Percentiles rank a stretch among this genome's conserved stretches.
These are phyloP conservation scores for Sparassis latifolia DNA, from an alignment of 1,284 basidiomycete species.

Conservation along the genomic window DNA sequence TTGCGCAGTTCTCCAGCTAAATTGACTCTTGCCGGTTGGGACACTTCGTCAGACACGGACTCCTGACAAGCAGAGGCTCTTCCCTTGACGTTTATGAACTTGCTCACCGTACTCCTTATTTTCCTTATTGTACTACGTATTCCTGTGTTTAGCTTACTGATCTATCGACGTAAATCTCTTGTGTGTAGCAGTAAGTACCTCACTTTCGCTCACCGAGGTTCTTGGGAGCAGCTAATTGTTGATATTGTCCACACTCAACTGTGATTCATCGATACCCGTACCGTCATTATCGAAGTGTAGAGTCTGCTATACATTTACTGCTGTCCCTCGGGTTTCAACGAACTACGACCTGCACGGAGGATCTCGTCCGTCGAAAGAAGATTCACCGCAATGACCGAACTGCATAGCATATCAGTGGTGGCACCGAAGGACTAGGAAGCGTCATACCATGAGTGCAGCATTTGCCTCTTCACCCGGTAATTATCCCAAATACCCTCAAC, in stretches of 20 bases:
- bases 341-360: constrained; percentile 87
- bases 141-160: constrained; percentile 7
- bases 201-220: constrained; percentile 3
- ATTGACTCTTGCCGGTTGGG: constrained; percentile 55
- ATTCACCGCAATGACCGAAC: constrained; percentile 97
- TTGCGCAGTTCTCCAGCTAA: constrained; percentile 34
- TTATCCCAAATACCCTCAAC: constrained; percentile 98
- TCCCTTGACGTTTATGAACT: background rate
- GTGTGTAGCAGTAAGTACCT: constrained; percentile 6
- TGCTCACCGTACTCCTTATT: constrained; percentile 15
- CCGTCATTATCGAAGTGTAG: background rate
- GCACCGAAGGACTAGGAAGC: constrained; percentile 4
- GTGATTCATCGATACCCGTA: constrained; percentile 1
- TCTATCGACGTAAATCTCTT: constrained; percentile 1
- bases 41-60: constrained; percentile 41
- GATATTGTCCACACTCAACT: background rate
- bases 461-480: constrained; percentile 97
- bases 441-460: constrained; percentile 90
- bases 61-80: constrained; percentile 7
- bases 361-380: constrained; percentile 95
- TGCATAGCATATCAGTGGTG: constrained; percentile 27
- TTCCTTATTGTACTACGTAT: constrained; percentile 20
- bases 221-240: background rate
- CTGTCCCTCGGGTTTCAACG: constrained; percentile 74
- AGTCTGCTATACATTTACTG: constrained; percentile 28